Conservation (phyloP, 1,284 basidiomycete genomes). For the Microbotryomycetes sp. region DNA sequence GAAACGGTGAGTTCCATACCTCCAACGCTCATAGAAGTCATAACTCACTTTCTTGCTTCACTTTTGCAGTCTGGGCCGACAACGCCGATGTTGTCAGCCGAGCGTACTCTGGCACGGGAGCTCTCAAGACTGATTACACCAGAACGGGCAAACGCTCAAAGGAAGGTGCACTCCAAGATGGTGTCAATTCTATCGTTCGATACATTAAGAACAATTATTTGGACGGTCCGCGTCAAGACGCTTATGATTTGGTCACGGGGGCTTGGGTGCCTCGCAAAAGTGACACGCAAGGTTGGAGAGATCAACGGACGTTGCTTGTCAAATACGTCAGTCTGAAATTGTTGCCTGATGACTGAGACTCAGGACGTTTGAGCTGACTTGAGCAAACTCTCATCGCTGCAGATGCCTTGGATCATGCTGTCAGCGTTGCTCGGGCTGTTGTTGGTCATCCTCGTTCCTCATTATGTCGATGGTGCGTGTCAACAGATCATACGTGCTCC, state of each 20-base stretch:
- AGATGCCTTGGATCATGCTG: slow-evolving; percentile 39
- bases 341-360: neutral
- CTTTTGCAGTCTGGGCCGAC: slow-evolving; percentile 87
- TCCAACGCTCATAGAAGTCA: slow-evolving; percentile 21
- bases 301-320: slow-evolving; percentile 69
- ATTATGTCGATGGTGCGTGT: neutral
- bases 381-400: slow-evolving; percentile 36
- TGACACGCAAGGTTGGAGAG: slow-evolving; percentile 49
- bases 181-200: slow-evolving; percentile 74
- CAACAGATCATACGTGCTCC: no score
- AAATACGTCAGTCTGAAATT: slow-evolving; percentile 46
- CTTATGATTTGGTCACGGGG: slow-evolving; percentile 89
- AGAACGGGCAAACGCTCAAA: slow-evolving; percentile 78
- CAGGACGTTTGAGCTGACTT: no score
- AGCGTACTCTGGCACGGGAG: slow-evolving; percentile 92
- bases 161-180: slow-evolving; percentile 76
- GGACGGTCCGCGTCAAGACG: slow-evolving; percentile 91
- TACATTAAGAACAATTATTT: slow-evolving; percentile 98
- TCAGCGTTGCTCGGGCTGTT: neutral
- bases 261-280: slow-evolving; percentile 66
- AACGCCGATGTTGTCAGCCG: slow-evolving; percentile 87
- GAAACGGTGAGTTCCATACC: slow-evolving; percentile 62
- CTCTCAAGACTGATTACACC: slow-evolving; percentile 95
- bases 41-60: neutral
- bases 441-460: neutral